These are phyloP conservation scores for Boletellus deceptivus DNA, from an alignment of 1,284 basidiomycete species.

Conservation along the genomic window DNA sequence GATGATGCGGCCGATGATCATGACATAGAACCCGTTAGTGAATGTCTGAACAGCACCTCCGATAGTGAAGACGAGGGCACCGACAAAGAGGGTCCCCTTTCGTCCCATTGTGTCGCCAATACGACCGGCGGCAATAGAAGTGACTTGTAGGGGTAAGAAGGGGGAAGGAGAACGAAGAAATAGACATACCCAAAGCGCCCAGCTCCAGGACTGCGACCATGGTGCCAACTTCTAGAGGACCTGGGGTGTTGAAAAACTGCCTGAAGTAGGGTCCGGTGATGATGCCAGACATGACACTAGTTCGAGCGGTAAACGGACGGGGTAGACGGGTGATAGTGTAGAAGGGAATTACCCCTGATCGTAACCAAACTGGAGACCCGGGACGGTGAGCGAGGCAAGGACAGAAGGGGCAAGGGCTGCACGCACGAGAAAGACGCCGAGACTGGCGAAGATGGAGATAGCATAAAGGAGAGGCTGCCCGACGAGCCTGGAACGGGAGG, in stretches of 20 bases:
- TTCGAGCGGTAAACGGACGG: constrained; percentile 37
- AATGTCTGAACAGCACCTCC: constrained; percentile 92
- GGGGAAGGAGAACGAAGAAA: neutral
- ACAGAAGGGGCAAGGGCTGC: neutral
- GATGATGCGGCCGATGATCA: constrained; percentile 87
- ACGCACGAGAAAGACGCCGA: constrained; percentile 85
- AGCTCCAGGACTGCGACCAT: constrained; percentile 94
- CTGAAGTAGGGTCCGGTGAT: constrained; percentile 93
- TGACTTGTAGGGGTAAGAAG: constrained; percentile 51
- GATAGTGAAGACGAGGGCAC: constrained; percentile 84
- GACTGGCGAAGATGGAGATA: constrained; percentile 80
- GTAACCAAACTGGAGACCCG: constrained; percentile 72
- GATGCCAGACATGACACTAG: constrained; percentile 82
- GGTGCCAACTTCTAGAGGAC: constrained; percentile 66
- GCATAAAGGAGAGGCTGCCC: constrained; percentile 81
- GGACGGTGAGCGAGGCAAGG: constrained; percentile 12
- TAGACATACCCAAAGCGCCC: constrained; percentile 78
- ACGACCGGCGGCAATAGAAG: constrained; percentile 85
- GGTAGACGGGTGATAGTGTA: neutral
- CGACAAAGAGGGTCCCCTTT: constrained; percentile 83
- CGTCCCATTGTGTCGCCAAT: constrained; percentile 88
- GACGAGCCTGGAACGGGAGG: constrained; percentile 57
- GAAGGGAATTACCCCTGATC: constrained; percentile 73
- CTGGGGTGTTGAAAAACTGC: constrained; percentile 79
- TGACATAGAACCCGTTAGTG: constrained; percentile 77